phyloP scores from a whole-genome alignment of 2,329 filamentous ascomycete species.

The Ceratocystis cubensis region DNA sequence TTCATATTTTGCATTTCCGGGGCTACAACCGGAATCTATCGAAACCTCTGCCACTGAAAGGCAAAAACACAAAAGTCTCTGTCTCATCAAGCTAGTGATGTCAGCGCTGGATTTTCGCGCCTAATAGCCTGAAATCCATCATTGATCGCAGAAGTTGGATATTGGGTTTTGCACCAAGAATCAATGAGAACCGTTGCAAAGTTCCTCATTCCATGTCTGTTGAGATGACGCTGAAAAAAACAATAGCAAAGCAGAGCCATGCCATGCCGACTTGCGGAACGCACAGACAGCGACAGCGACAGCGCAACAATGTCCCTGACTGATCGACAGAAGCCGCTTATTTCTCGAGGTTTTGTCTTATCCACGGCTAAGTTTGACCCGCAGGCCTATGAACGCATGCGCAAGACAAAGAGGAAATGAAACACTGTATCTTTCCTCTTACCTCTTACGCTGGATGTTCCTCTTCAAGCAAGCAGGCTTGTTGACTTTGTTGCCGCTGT shows the following conservation, averaged over 20 bases:
- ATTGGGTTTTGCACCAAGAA: not conserved
- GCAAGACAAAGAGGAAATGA: not conserved
- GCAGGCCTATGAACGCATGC: not conserved
- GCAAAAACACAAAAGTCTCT: not conserved
- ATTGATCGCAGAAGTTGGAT: not conserved
- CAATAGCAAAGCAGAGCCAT: not conserved
- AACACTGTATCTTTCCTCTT: too few species aligned
- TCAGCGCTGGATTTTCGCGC: too few species aligned
- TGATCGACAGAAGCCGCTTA: slow-evolving; percentile 3
- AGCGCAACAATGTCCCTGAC: not conserved
- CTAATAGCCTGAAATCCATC: not conserved
- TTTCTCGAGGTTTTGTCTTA: not conserved
- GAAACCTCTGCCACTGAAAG: not conserved
- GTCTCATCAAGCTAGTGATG: not conserved
- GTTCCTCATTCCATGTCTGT: slow-evolving; percentile 1
- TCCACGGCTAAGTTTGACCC: not conserved
- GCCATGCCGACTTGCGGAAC: not conserved
- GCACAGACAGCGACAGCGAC: slow-evolving; percentile 7
- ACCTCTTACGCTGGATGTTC: too few species aligned
- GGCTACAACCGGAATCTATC: not conserved
- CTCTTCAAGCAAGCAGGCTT: not conserved
- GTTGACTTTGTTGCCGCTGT: not conserved
- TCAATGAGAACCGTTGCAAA: not conserved
- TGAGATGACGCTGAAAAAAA: not conserved
- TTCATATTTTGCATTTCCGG: not conserved